A percentile compares a stretch with the other conserved stretches of the same genome.
These are phyloP conservation scores for Globomyces pollinis-pini DNA, from an alignment of 192 early-diverging fungal species.

Conservation along the genomic window DNA sequence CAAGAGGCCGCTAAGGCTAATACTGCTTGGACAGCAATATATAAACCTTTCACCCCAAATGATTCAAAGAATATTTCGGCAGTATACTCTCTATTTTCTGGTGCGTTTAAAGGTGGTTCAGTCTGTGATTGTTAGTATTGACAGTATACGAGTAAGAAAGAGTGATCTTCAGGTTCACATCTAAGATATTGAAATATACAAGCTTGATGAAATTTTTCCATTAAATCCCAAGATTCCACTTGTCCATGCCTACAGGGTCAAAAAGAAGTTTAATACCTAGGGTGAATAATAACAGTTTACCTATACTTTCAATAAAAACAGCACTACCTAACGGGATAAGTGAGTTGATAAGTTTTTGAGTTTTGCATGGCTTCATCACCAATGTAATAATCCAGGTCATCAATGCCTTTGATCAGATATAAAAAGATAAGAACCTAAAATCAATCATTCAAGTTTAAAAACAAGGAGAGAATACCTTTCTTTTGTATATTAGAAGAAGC, in stretches of 20 bases:
- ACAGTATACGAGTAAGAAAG: conserved; percentile 72
- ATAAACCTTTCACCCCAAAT: conserved; percentile 94
- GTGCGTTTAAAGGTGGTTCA: conserved; percentile 94
- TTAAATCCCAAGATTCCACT: conserved; percentile 99
- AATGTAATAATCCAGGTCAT: conserved; percentile 95
- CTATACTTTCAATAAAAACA: too few species aligned
- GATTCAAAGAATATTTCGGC: conserved; percentile 99
- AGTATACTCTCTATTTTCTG: conserved; percentile 97
- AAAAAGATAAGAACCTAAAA: too few species aligned
- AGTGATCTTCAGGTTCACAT: conserved; percentile 98
- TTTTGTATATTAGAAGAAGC: conserved; percentile 11
- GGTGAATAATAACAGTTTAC: too few species aligned
- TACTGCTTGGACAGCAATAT: conserved; percentile 99
- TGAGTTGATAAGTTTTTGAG: conserved; percentile 65
- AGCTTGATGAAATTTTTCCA: conserved; percentile 99
- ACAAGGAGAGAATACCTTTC: too few species aligned
- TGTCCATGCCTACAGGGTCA: conserved; percentile 97
- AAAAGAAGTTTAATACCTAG: conserved; percentile 87
- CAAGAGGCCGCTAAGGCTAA: conserved; percentile 93
- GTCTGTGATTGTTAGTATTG: conserved; percentile 57
- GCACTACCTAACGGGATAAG: conserved; percentile 2
- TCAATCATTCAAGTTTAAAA: too few species aligned
- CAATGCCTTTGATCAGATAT: conserved; percentile 90
- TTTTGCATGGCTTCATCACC: conserved; percentile 90
- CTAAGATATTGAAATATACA: conserved; percentile 96